Conservation (phyloP, 352 stramenopile species). For the Phytophthora rubi region DNA sequence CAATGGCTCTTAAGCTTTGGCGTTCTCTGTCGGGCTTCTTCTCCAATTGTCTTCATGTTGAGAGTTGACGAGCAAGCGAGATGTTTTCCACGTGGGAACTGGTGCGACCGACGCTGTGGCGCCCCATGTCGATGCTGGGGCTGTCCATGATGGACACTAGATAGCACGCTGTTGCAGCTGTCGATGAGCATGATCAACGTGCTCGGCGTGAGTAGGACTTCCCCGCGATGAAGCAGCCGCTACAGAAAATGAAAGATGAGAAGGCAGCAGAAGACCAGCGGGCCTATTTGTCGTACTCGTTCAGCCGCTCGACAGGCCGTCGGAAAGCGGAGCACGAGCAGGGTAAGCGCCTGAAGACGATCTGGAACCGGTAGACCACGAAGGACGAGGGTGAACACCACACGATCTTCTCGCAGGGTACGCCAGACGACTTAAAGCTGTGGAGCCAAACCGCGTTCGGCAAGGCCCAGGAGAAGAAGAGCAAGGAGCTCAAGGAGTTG, state of each 20-base stretch:
- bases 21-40: slow-evolving; percentile 17
- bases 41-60: slow-evolving; percentile 24
- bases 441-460: slow-evolving; percentile 77
- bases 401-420: slow-evolving; percentile 60
- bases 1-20: neutral
- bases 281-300: slow-evolving; percentile 81
- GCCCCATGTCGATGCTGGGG: slow-evolving; percentile 82
- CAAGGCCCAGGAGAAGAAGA: slow-evolving; percentile 70
- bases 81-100: slow-evolving; percentile 84
- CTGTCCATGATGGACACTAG: slow-evolving; percentile 83
- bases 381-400: slow-evolving; percentile 74
- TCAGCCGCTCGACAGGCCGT: slow-evolving; percentile 72
- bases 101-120: slow-evolving; percentile 77
- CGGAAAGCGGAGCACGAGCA: slow-evolving; percentile 81
- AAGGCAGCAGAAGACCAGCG: slow-evolving; percentile 42
- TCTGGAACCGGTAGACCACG: slow-evolving; percentile 73
- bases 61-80: slow-evolving; percentile 7
- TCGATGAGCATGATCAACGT: slow-evolving; percentile 44
- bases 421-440: slow-evolving; percentile 67
- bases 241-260: slow-evolving; percentile 34
- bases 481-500: neutral
- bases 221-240: slow-evolving; percentile 38
- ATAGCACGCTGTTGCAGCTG: slow-evolving; percentile 45
- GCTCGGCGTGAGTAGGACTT: slow-evolving; percentile 56
- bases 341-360: slow-evolving; percentile 64